Percentiles rank a stretch among this genome's conserved stretches.
These are phyloP conservation scores for Fusarium longipes DNA, from an alignment of 2,329 filamentous ascomycete genomes.

Conservation along the genomic window DNA sequence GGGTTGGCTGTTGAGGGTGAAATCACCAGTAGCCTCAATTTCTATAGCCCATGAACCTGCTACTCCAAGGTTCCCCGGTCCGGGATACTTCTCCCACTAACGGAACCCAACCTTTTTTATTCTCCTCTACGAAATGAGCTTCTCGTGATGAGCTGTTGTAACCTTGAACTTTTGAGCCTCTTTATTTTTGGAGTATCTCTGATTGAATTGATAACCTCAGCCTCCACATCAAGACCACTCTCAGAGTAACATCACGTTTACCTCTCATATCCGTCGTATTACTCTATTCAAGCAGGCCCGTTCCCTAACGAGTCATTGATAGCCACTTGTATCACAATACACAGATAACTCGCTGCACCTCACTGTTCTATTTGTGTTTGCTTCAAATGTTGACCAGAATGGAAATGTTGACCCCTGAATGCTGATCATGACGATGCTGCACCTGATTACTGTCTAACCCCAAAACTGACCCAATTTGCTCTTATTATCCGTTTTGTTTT, in stretches of 20 bases:
- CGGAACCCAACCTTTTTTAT: neutral
- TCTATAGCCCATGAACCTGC: slow-evolving; percentile 9
- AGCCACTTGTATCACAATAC: slow-evolving; percentile 3
- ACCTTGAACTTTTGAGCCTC: neutral
- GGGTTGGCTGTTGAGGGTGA: slow-evolving; percentile 31
- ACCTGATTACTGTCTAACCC: slow-evolving; percentile 24
- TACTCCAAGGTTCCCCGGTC: slow-evolving; percentile 36
- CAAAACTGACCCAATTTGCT: neutral
- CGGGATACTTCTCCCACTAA: slow-evolving; percentile 6
- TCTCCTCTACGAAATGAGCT: neutral
- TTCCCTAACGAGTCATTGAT: slow-evolving; percentile 26
- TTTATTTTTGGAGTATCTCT: slow-evolving; percentile 12
- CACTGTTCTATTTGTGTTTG: neutral
- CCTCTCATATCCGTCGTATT: slow-evolving; percentile 24
- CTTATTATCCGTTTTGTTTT: slow-evolving; percentile 13
- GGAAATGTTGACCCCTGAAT: slow-evolving; percentile 27
- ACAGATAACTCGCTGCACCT: neutral
- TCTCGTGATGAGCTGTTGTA: neutral
- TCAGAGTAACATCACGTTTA: slow-evolving; percentile 7
- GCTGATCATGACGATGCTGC: slow-evolving; percentile 37
- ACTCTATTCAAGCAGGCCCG: slow-evolving; percentile 20
- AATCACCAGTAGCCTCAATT: slow-evolving; percentile 29
- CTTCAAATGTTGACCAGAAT: slow-evolving; percentile 28
- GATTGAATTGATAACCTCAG: slow-evolving; percentile 14
- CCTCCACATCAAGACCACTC: slow-evolving; percentile 14